These are phyloP conservation scores for Neoscytalidium dimidiatum DNA, from an alignment of 2,329 filamentous ascomycete species.

Conservation along the genomic window DNA sequence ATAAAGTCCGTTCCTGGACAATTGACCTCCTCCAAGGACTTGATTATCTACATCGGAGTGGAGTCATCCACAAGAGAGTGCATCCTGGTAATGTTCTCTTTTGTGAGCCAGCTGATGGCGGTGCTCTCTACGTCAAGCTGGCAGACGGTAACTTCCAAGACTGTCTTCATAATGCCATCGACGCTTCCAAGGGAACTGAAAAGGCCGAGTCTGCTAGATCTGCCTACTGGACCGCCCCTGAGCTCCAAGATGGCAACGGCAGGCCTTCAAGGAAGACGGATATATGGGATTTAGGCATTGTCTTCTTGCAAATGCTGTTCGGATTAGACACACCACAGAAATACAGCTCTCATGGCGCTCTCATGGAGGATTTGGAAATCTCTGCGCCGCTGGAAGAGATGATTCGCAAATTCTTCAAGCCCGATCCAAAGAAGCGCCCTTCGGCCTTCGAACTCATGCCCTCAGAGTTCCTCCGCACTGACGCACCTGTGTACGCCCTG, in stretches of 20 bases:
- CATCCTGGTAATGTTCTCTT: slow-evolving; percentile 79
- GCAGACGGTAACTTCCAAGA: slow-evolving; percentile 73
- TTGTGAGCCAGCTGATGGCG: slow-evolving; percentile 67
- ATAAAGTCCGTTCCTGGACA: slow-evolving; percentile 85
- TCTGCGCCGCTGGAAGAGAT: slow-evolving; percentile 79
- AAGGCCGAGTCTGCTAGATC: slow-evolving; percentile 67
- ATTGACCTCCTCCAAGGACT: slow-evolving; percentile 86
- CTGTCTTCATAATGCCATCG: slow-evolving; percentile 64
- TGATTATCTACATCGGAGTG: slow-evolving; percentile 82
- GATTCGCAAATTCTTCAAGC: slow-evolving; percentile 79
- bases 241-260: slow-evolving; percentile 62
- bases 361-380: slow-evolving; percentile 71
- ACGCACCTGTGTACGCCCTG: slow-evolving; percentile 45
- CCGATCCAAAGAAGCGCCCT: slow-evolving; percentile 79
- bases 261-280: slow-evolving; percentile 73
- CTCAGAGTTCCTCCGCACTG: slow-evolving; percentile 56
- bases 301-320: slow-evolving; percentile 93
- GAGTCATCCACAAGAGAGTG: slow-evolving; percentile 80
- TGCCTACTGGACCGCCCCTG: slow-evolving; percentile 80
- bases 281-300: slow-evolving; percentile 90
- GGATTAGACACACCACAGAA: slow-evolving; percentile 74
- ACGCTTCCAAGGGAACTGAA: slow-evolving; percentile 52
- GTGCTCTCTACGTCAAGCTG: slow-evolving; percentile 69
- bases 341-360: slow-evolving; percentile 74
- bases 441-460: slow-evolving; percentile 74